These are phyloP conservation scores for Cryptosporidium tyzzeri DNA, from an alignment of 169 alveolate genomes.

Conservation along the genomic window DNA sequence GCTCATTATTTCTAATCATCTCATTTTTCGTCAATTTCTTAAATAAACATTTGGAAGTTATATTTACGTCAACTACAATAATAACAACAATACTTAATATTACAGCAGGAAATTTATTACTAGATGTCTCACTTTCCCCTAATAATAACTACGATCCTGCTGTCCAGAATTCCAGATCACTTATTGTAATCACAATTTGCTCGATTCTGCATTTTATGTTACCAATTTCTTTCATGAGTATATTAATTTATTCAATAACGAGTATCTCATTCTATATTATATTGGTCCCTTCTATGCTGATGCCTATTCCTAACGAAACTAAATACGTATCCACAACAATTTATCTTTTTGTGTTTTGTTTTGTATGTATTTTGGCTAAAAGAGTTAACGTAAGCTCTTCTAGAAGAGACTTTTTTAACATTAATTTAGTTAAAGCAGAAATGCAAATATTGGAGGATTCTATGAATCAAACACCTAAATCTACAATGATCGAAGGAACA, in stretches of 20 bases:
- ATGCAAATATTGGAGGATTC: constrained; percentile 70
- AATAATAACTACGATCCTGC: constrained; percentile 40
- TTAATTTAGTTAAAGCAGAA: constrained; percentile 54
- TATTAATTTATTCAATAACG: constrained; percentile 34
- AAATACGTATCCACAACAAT: constrained; percentile 58
- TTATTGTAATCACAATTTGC: constrained; percentile 50
- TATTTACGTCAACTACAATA: constrained; percentile 47
- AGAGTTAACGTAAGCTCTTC: constrained; percentile 66
- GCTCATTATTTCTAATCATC: constrained; percentile 31
- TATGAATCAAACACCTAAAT: constrained; percentile 71
- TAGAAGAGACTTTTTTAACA: constrained; percentile 62
- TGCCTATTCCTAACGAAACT: constrained; percentile 67
- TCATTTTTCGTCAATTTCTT: constrained; percentile 56
- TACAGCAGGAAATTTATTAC: constrained; percentile 56
- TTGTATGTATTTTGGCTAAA: constrained; percentile 65
- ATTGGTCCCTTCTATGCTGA: constrained; percentile 74
- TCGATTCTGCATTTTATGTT: constrained; percentile 56
- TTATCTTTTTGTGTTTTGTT: constrained; percentile 51
- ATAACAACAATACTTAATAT: constrained; percentile 66
- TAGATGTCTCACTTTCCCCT: constrained; percentile 29
- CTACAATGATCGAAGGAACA: constrained; percentile 70
- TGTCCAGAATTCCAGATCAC: constrained; percentile 57
- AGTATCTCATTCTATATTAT: constrained; percentile 58
- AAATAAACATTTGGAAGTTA: constrained; percentile 38
- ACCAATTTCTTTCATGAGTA: constrained; percentile 61